Conservation (phyloP, 129 eudicot genomes). For the Cynara cardunculus region DNA sequence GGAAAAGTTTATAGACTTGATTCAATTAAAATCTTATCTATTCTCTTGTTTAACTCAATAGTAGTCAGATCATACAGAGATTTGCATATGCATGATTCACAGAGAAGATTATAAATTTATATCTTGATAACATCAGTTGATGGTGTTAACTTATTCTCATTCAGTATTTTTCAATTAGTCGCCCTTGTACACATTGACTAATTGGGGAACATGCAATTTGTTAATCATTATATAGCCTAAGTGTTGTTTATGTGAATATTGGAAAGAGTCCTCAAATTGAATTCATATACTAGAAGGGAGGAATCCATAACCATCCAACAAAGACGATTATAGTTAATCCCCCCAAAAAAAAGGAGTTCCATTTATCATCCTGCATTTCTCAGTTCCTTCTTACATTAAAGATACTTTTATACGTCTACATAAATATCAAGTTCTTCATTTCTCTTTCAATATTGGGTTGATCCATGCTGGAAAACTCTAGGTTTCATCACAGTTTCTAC, state of each 20-base stretch:
- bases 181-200: not conserved
- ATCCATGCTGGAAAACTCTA: not conserved
- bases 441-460: not conserved
- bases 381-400: not conserved
- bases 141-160: not conserved
- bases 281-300: not conserved
- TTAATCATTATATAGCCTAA: not conserved
- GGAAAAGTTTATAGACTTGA: not conserved
- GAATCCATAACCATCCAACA: not conserved
- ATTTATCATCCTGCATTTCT: not conserved
- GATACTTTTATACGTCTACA: not conserved
- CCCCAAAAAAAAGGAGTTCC: not conserved
- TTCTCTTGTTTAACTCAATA: not conserved
- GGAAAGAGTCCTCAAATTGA: not conserved
- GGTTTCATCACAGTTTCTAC: not conserved
- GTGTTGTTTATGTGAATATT: not conserved
- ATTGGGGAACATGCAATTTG: not conserved
- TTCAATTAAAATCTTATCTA: not conserved
- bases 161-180: not conserved
- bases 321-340: not conserved
- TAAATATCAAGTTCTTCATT: too few species aligned
- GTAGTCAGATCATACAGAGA: not conserved
- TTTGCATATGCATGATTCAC: not conserved
- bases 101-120: not conserved
- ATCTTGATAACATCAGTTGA: not conserved